Evolutionary conservation across 129 eudicot genomes (phyloP).

Genomic region (Flaveria sonorensis): DNA sequence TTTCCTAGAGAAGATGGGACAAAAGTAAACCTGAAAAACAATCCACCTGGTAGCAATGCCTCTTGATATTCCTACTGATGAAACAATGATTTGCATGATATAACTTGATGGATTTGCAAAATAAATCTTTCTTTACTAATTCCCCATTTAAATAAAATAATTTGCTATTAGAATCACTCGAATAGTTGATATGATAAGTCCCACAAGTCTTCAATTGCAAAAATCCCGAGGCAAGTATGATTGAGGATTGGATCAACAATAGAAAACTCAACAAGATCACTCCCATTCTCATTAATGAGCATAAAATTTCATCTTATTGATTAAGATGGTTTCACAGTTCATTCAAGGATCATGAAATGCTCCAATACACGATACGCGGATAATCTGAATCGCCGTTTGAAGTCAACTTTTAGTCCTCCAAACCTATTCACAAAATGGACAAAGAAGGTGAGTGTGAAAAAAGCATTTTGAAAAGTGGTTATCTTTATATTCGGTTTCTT

Average conservation of each 20-base stretch:
- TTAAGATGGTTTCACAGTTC: constrained; percentile 16
- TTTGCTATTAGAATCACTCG: constrained; percentile 42
- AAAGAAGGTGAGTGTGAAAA: not conserved
- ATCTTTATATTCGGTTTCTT: too few species aligned
- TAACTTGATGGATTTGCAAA: constrained; percentile 55
- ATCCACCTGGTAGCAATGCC: constrained; percentile 46
- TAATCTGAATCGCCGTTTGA: constrained; percentile 15
- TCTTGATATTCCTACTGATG: constrained; percentile 22
- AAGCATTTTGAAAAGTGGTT: too few species aligned
- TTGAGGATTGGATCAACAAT: constrained; percentile 47
- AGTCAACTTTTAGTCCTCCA: constrained; percentile 36
- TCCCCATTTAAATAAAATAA: constrained; percentile 55
- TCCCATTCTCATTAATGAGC: constrained; percentile 36
- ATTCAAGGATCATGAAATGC: constrained; percentile 13
- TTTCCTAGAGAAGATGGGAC: not conserved
- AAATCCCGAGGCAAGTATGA: constrained; percentile 41
- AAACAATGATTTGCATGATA: constrained; percentile 42
- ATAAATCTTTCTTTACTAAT: constrained; percentile 53
- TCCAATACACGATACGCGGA: constrained; percentile 2
- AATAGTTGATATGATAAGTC: constrained; percentile 41
- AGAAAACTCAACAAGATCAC: constrained; percentile 38
- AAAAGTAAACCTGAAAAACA: constrained; percentile 50
- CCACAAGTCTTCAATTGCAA: constrained; percentile 49
- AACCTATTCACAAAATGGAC: constrained; percentile 30
- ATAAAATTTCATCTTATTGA: constrained; percentile 34